A percentile compares a stretch with the other conserved stretches of the same genome.
Evolutionary conservation across 148 eudicot species (phyloP).

Genomic region (Chenopodium album): DNA sequence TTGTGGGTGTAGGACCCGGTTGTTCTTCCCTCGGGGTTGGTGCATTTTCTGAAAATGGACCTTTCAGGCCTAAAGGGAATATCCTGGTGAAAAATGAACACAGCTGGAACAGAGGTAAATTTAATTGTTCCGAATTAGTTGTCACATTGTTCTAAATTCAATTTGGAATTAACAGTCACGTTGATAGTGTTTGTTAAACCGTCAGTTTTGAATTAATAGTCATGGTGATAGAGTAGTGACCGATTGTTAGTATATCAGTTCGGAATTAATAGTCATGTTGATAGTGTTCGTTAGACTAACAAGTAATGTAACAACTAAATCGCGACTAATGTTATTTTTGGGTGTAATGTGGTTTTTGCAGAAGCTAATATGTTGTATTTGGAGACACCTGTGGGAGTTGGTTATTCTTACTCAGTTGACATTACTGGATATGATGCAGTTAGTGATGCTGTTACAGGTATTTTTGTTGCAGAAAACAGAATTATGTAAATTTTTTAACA

Average conservation of each 20-base stretch:
- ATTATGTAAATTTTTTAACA: background rate
- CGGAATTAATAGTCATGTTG: too few relatives aligned
- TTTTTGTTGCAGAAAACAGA: background rate
- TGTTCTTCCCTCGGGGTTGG: slow-evolving; percentile 99
- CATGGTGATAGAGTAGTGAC: too few relatives aligned
- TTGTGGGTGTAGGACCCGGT: slow-evolving; percentile 74
- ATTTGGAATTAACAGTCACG: too few relatives aligned
- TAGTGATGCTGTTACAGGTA: slow-evolving; percentile 85
- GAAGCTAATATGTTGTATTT: slow-evolving; percentile 93
- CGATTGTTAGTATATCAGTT: too few relatives aligned
- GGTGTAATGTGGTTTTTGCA: slow-evolving; percentile 35
- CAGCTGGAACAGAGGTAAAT: slow-evolving; percentile 92
- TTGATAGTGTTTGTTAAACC: too few relatives aligned
- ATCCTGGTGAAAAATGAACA: slow-evolving; percentile 64
- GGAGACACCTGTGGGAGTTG: slow-evolving; percentile 97
- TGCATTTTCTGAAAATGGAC: slow-evolving; percentile 99
- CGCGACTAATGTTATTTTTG: background rate
- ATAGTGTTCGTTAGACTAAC: too few relatives aligned
- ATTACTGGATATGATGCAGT: slow-evolving; percentile 61
- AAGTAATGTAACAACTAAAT: background rate
- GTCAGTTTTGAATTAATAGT: too few relatives aligned
- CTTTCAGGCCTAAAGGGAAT: slow-evolving; percentile 85
- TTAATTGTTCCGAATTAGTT: slow-evolving; percentile 10
- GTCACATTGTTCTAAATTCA: too few relatives aligned
- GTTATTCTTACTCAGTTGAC: slow-evolving; percentile 78